Conservation (phyloP, 345 rosid species). For the Camelina neglecta region DNA sequence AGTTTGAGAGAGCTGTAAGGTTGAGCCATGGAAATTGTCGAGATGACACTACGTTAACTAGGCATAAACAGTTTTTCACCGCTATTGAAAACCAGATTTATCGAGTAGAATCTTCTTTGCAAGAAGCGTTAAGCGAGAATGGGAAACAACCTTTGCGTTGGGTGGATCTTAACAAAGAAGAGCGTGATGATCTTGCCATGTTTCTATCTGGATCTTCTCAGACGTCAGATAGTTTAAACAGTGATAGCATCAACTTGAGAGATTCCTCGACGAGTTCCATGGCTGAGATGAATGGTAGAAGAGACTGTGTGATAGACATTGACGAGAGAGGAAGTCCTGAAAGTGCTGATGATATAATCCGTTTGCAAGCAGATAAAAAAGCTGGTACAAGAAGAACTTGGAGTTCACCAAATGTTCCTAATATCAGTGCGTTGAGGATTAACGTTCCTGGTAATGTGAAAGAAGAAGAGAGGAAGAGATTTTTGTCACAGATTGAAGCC, state of each 20-base stretch:
- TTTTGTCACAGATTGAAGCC: conserved; percentile 48
- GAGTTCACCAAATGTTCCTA: conserved; percentile 62
- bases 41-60: conserved; percentile 53
- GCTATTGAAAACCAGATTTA: conserved; percentile 75
- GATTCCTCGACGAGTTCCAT: conserved; percentile 40
- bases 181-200: conserved; percentile 79
- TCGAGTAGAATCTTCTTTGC: conserved; percentile 63
- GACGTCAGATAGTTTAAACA: conserved; percentile 41
- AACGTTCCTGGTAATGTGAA: conserved; percentile 45
- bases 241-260: conserved; percentile 43
- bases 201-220: conserved; percentile 72
- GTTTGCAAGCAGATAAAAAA: conserved; percentile 44
- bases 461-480: conserved; percentile 44
- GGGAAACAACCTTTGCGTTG: conserved; percentile 74
- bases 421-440: conserved; percentile 62
- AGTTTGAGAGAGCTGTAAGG: conserved; percentile 79
- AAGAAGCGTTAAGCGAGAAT: conserved; percentile 55
- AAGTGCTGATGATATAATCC: conserved; percentile 42
- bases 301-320: conserved; percentile 41
- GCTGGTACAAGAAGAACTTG: conserved; percentile 56
- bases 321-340: conserved; percentile 43
- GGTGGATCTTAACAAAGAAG: conserved; percentile 79
- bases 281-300: conserved; percentile 39
- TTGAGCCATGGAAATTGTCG: conserved; percentile 60
- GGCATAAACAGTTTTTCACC: conserved; percentile 73